phyloP scores from a whole-genome alignment of 768 basidiomycete species.

The Pulveroboletus sp. region DNA sequence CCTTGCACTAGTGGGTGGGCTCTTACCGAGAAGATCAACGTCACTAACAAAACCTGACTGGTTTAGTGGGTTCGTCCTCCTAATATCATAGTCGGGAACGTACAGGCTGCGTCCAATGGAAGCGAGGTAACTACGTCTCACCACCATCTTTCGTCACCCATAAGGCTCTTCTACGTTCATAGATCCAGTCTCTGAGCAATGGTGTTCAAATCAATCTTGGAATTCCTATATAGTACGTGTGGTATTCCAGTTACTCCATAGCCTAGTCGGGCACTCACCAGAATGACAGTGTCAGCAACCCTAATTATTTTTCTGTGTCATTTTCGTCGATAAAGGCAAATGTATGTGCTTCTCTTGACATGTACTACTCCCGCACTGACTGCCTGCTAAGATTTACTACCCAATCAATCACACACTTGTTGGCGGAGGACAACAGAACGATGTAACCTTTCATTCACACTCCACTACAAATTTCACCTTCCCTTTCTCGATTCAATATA shows the following conservation, averaged over 20 bases:
- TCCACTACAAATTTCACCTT: constrained; percentile 64
- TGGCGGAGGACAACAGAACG: constrained; percentile 52
- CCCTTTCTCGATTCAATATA: constrained; percentile 68
- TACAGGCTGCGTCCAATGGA: constrained; percentile 34
- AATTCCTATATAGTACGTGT: constrained; percentile 60
- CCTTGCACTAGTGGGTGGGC: constrained; percentile 55
- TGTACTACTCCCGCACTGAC: constrained; percentile 2
- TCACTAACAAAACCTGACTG: constrained; percentile 2
- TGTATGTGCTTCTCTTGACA: constrained; percentile 31
- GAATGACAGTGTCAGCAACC: constrained; percentile 62
- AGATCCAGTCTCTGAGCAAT: constrained; percentile 38
- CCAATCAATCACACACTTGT: constrained; percentile 68
- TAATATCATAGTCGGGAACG: constrained; percentile 51
- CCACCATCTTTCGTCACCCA: not conserved
- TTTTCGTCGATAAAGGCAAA: constrained; percentile 62
- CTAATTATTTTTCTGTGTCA: constrained; percentile 71
- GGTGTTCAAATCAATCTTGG: constrained; percentile 56
- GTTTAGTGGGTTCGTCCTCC: constrained; percentile 76
- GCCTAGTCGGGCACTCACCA: constrained; percentile 2
- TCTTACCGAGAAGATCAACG: not conserved
- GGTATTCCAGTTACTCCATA: not conserved
- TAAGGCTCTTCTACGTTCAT: constrained; percentile 17
- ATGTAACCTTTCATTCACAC: constrained; percentile 46
- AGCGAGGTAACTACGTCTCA: constrained; percentile 40
- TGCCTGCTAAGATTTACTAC: constrained; percentile 54